Evolutionary conservation across 108 stramenopile genomes (phyloP), one percentile per base, ranked within the genome.

Genomic region (Chaetoceros muelleri): DNA sequence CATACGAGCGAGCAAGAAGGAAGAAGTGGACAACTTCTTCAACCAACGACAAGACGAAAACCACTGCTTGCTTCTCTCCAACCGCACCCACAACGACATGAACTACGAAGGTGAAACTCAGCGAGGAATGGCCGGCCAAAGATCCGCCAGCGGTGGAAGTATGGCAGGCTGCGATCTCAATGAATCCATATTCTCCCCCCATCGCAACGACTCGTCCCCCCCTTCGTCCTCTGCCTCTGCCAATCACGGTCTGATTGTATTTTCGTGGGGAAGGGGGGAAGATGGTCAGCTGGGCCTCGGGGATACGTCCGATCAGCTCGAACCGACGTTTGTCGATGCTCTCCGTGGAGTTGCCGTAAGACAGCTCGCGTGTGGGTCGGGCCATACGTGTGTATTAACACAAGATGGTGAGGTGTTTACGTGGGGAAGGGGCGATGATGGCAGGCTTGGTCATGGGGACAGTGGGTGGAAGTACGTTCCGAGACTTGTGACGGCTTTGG

Each of bases 391-490:
- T 7, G 90, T 94, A 0, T 70, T 96, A 23, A 90, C 88, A 7
- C 80, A 79, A 24, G 95, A 94, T 56, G 95, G 95, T n/a, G 84
- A 90, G 58, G 92, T 95, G 23, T 95, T 81, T 69, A 95, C 95
- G 13, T 95, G 95, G 92, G 82, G 84, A 49, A 62, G 90, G 16
- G 86, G 90, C 3, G 86, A 93, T 54, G 88, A 92, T 64, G 95
- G 95, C 10, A 81, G 92, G 1, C 69, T 96, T 25, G 95, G 95
- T 13, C 95, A 96, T 64, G 95, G 95, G 7, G 95, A 96, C 30
- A 94, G 93, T 55, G 93, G 90, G 44, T 96, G 95, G 95, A 96
- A 96, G 64, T 94, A 94, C 57, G 95, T 94, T 5, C 95, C 95
- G 2, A 76, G 93, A 0, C 70, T 93, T 10, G 87, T 80, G 3